Percentiles rank a stretch among this genome's conserved stretches.
Evolutionary conservation across 805 yeast species (phyloP).

Genomic region (Candida peoriensis): DNA sequence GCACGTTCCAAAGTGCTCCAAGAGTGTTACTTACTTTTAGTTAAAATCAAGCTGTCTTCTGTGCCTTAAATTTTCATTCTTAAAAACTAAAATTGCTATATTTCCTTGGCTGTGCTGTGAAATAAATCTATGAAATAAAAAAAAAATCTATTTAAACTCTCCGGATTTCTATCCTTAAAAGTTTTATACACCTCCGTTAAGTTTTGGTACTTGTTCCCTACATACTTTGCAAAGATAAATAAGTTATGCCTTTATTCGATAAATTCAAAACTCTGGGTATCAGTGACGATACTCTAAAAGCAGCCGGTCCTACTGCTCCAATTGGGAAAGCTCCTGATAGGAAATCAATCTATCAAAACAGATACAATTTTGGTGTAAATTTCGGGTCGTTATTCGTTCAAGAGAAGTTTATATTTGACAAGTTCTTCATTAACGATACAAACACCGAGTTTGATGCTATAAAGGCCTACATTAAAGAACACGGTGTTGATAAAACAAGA

Average conservation of each 20-base stretch:
- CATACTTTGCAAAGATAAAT: neutral
- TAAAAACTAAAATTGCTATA: too few relatives aligned
- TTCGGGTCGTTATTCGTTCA: conserved; percentile 76
- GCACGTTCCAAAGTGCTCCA: too few relatives aligned
- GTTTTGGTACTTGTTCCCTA: neutral
- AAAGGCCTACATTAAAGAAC: conserved; percentile 36
- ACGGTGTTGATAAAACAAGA: conserved; percentile 52
- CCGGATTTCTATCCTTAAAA: too few relatives aligned
- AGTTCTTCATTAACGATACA: conserved; percentile 53
- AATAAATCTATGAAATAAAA: too few relatives aligned
- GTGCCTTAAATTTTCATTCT: too few relatives aligned
- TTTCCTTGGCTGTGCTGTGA: too few relatives aligned
- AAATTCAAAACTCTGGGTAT: conserved; percentile 4
- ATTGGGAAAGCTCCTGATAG: conserved; percentile 30
- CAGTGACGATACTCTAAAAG: neutral
- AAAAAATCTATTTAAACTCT: conserved; percentile 1
- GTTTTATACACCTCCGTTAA: too few relatives aligned
- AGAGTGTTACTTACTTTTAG: too few relatives aligned
- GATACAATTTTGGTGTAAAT: conserved; percentile 78
- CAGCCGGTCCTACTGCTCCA: conserved; percentile 24
- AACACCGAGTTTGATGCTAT: conserved; percentile 74
- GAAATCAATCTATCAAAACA: conserved; percentile 48
- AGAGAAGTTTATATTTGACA: conserved; percentile 74
- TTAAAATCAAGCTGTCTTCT: too few relatives aligned
- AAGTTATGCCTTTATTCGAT: conserved; percentile 4